phyloP scores from a whole-genome alignment of 2,329 filamentous ascomycete genomes.

The Epichloe festucae region DNA sequence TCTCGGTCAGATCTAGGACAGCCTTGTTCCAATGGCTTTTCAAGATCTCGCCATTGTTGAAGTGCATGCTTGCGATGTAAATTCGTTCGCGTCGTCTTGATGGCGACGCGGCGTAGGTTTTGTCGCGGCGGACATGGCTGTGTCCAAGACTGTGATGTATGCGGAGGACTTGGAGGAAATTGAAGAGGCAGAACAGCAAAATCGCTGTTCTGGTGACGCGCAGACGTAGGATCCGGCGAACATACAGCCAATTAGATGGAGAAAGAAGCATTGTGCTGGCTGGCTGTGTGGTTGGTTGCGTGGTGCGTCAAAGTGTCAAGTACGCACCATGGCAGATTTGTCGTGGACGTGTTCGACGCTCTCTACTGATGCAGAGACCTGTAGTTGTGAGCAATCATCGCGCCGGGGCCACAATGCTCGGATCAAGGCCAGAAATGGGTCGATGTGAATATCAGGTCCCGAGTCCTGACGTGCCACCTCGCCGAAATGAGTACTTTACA shows the following conservation, averaged over 20 bases:
- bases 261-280: conserved; percentile 15
- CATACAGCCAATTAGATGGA: conserved; percentile 18
- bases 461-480: not conserved
- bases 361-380: not conserved
- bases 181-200: conserved; percentile 22
- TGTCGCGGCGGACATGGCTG: conserved; percentile 13
- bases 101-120: conserved; percentile 1
- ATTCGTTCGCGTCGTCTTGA: conserved; percentile 29
- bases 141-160: conserved; percentile 21
- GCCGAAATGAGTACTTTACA: not conserved
- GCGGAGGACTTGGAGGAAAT: conserved; percentile 26
- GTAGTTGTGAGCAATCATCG: not conserved
- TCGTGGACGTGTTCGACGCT: not conserved
- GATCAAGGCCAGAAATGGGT: too few relatives aligned
- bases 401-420: not conserved
- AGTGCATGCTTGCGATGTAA: conserved; percentile 58
- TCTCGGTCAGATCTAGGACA: conserved; percentile 41
- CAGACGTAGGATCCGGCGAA: conserved; percentile 25
- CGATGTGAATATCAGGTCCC: too few relatives aligned
- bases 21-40: conserved; percentile 49
- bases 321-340: conserved; percentile 1
- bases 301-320: not conserved
- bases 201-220: conserved; percentile 22
- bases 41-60: conserved; percentile 50
- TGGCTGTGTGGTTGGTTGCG: not conserved